Conservation (phyloP, 2,329 filamentous ascomycete genomes). For the Aspergillus awamori region DNA sequence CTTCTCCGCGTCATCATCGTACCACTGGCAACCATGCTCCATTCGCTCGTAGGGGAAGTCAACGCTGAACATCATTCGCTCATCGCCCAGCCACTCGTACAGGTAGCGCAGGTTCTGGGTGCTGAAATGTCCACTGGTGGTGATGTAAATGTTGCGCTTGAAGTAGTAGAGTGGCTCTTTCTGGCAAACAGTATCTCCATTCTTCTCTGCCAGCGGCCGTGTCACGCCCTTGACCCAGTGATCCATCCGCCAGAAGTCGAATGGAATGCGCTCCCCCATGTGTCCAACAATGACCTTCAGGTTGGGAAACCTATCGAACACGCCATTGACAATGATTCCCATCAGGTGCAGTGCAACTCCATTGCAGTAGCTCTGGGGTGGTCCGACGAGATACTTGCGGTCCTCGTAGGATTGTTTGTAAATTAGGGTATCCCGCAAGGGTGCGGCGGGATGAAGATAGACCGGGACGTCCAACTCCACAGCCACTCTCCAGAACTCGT, state of each 20-base stretch:
- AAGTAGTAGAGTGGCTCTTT: slow-evolving; percentile 41
- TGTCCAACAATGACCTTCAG: slow-evolving; percentile 2
- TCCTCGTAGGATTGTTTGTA: slow-evolving; percentile 58
- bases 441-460: slow-evolving; percentile 63
- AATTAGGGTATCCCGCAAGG: slow-evolving; percentile 47
- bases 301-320: slow-evolving; percentile 7
- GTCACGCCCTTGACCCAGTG: slow-evolving; percentile 32
- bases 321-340: slow-evolving; percentile 7
- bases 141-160: slow-evolving; percentile 37
- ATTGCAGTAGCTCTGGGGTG: slow-evolving; percentile 58
- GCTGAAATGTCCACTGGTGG: slow-evolving; percentile 38
- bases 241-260: slow-evolving; percentile 17
- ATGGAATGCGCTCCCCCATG: slow-evolving; percentile 8
- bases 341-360: slow-evolving; percentile 42
- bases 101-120: slow-evolving; percentile 34
- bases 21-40: slow-evolving; percentile 41
- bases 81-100: slow-evolving; percentile 29
- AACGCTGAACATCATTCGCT: slow-evolving; percentile 36
- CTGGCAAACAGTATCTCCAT: slow-evolving; percentile 30
- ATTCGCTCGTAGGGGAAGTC: slow-evolving; percentile 36
- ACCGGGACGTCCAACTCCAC: slow-evolving; percentile 62
- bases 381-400: slow-evolving; percentile 60
- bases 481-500: slow-evolving; percentile 58
- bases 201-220: slow-evolving; percentile 22
- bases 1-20: slow-evolving; percentile 28